Evolutionary conservation across 2,329 filamentous ascomycete species (phyloP).

Genomic region (Cladosporium oxysporum): DNA sequence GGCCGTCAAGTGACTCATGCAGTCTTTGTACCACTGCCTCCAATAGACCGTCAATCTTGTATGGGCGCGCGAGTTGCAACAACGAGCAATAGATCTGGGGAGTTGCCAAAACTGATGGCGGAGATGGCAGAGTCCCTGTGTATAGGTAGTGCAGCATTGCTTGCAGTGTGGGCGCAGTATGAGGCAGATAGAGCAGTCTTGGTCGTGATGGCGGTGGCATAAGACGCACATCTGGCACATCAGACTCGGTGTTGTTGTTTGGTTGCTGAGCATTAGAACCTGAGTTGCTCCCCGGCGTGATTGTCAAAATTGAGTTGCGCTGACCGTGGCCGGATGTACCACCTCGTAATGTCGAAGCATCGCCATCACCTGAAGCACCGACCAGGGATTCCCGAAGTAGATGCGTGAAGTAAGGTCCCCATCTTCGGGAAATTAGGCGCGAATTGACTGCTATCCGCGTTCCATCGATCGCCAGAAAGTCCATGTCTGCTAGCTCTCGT

Average conservation of each 20-base stretch:
- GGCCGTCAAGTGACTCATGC: constrained; percentile 83
- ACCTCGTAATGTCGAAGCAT: constrained; percentile 73
- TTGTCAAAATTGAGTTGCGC: constrained; percentile 81
- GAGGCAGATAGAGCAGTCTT: constrained; percentile 86
- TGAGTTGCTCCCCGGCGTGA: constrained; percentile 63
- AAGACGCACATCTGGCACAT: constrained; percentile 55
- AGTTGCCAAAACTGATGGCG: constrained; percentile 77
- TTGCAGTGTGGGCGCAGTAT: constrained; percentile 86
- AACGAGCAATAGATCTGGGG: constrained; percentile 95
- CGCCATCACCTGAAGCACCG: constrained; percentile 67
- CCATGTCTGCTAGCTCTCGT: constrained; percentile 93
- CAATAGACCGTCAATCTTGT: constrained; percentile 86
- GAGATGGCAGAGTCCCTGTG: constrained; percentile 80
- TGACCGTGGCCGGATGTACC: constrained; percentile 53
- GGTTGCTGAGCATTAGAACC: constrained; percentile 41
- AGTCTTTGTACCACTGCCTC: constrained; percentile 91
- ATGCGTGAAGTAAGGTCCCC: constrained; percentile 96
- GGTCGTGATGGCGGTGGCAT: constrained; percentile 66
- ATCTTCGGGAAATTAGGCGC: constrained; percentile 79
- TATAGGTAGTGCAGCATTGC: constrained; percentile 92
- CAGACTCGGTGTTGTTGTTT: constrained; percentile 47
- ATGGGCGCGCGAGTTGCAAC: constrained; percentile 88
- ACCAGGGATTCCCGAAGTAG: constrained; percentile 74
- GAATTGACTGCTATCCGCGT: constrained; percentile 95
- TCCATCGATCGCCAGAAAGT: constrained; percentile 86